A percentile compares a stretch with the other conserved stretches of the same genome.
Evolutionary conservation across 2,329 filamentous ascomycete species (phyloP).

Genomic region (Lomentospora prolificans): DNA sequence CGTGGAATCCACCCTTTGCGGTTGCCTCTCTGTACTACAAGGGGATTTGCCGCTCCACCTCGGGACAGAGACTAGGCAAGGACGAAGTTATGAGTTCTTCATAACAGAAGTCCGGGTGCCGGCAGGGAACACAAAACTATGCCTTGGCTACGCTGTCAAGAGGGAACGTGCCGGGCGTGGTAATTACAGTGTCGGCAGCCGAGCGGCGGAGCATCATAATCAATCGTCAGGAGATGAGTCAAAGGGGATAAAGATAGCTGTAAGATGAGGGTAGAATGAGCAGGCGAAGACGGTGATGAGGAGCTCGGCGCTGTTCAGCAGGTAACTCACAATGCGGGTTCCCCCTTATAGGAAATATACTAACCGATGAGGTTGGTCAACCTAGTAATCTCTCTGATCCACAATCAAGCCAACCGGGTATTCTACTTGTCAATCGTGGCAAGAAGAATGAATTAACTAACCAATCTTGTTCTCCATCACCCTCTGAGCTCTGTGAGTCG

Average conservation of each 20-base stretch:
- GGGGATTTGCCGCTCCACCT: no score
- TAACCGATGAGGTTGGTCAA: constrained; percentile 83
- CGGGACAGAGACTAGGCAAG: no score
- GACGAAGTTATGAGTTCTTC: no score
- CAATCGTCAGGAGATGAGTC: constrained; percentile 61
- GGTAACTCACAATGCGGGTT: constrained; percentile 75
- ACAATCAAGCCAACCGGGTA: constrained; percentile 8
- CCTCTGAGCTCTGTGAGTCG: constrained; percentile 66
- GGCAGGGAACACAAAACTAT: no score
- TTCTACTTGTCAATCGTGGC: background rate
- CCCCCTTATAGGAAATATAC: constrained; percentile 62
- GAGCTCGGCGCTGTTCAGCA: constrained; percentile 89
- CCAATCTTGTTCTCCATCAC: constrained; percentile 62
- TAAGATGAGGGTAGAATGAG: constrained; percentile 73
- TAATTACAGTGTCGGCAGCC: constrained; percentile 71
- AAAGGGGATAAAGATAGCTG: constrained; percentile 76
- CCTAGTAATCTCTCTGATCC: constrained; percentile 59
- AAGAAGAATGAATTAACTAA: constrained; percentile 19
- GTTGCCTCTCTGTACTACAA: no score
- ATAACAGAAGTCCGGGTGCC: no score
- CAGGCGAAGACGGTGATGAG: constrained; percentile 76
- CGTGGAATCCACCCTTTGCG: no score
- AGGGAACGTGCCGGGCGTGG: constrained; percentile 77
- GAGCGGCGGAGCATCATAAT: constrained; percentile 63
- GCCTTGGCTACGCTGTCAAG: constrained; percentile 61